These are phyloP conservation scores for Remersonia thermophila DNA, from an alignment of 2,329 filamentous ascomycete species.

Conservation along the genomic window DNA sequence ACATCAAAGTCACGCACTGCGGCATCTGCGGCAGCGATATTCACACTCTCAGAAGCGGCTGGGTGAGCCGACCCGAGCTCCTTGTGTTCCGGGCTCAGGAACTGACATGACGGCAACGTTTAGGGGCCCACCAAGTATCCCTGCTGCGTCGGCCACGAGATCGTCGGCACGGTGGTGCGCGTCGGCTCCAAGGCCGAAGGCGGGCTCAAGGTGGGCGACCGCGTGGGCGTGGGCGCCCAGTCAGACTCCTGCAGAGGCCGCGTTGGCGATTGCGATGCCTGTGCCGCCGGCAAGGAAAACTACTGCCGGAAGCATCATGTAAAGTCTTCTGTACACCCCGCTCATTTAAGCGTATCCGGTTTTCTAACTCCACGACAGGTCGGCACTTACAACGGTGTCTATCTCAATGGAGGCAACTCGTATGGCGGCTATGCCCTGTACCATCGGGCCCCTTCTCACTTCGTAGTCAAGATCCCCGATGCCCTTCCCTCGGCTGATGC, in stretches of 20 bases:
- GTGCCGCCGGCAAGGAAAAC: conserved; percentile 23
- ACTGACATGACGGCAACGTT: background rate
- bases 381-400: conserved; percentile 42
- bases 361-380: too few relatives aligned
- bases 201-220: conserved; percentile 45
- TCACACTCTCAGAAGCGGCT: conserved; percentile 45
- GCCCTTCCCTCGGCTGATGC: conserved; percentile 27
- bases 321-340: too few relatives aligned
- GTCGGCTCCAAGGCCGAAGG: conserved; percentile 35
- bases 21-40: conserved; percentile 53
- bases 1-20: conserved; percentile 53
- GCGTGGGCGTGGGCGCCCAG: conserved; percentile 52
- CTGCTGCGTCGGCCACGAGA: conserved; percentile 51
- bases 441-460: conserved; percentile 27
- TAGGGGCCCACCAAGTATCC: conserved; percentile 22
- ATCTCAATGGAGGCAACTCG: conserved; percentile 41
- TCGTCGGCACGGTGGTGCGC: conserved; percentile 45
- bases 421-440: conserved; percentile 42
- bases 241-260: conserved; percentile 37
- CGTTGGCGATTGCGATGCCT: conserved; percentile 28
- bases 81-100: conserved; percentile 7
- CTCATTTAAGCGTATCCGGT: too few relatives aligned
- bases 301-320: conserved; percentile 27
- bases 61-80: conserved; percentile 22
- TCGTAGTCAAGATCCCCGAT: conserved; percentile 36